Conservation (phyloP, 345 rosid species). For the Linum lewisii region DNA sequence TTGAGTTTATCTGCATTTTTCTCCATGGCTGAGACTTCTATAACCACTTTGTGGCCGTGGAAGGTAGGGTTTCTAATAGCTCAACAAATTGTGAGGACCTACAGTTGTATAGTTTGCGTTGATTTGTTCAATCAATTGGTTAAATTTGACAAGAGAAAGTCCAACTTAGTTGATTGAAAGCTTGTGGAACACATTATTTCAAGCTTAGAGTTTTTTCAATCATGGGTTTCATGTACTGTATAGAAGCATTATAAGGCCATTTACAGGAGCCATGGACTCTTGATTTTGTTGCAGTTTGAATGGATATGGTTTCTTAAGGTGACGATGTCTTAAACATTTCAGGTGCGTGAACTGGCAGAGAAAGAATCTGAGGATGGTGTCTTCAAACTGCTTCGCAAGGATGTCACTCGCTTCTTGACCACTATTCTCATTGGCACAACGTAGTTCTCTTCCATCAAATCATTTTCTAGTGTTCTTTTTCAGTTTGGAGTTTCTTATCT, state of each 20-base stretch:
- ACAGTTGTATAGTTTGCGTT: too few relatives aligned
- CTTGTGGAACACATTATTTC: too few relatives aligned
- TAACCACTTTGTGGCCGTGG: slow-evolving; percentile 93
- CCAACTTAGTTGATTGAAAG: too few relatives aligned
- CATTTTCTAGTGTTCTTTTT: slow-evolving; percentile 16
- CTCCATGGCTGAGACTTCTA: slow-evolving; percentile 95
- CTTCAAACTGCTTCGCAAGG: slow-evolving; percentile 91
- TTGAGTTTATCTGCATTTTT: slow-evolving; percentile 80
- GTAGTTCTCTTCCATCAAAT: slow-evolving; percentile 38
- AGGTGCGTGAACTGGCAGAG: slow-evolving; percentile 96
- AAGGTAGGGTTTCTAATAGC: slow-evolving; percentile 40
- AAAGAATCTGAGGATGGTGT: slow-evolving; percentile 93
- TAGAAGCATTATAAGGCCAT: too few relatives aligned
- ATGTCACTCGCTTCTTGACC: slow-evolving; percentile 94
- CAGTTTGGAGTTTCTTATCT: slow-evolving; percentile 22
- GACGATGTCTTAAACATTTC: slow-evolving; percentile 15
- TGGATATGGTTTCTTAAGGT: neutral
- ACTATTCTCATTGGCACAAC: slow-evolving; percentile 99
- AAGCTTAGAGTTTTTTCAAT: too few relatives aligned
- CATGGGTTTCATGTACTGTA: too few relatives aligned
- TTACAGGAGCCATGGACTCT: too few relatives aligned
- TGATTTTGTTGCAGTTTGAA: too few relatives aligned
- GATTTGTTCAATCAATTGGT: too few relatives aligned
- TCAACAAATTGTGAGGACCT: too few relatives aligned
- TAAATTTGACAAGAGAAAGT: too few relatives aligned